A percentile compares a stretch with the other conserved stretches of the same genome.
phyloP scores from a whole-genome alignment of 2,329 filamentous ascomycete species.

The Scorias spongiosa region DNA sequence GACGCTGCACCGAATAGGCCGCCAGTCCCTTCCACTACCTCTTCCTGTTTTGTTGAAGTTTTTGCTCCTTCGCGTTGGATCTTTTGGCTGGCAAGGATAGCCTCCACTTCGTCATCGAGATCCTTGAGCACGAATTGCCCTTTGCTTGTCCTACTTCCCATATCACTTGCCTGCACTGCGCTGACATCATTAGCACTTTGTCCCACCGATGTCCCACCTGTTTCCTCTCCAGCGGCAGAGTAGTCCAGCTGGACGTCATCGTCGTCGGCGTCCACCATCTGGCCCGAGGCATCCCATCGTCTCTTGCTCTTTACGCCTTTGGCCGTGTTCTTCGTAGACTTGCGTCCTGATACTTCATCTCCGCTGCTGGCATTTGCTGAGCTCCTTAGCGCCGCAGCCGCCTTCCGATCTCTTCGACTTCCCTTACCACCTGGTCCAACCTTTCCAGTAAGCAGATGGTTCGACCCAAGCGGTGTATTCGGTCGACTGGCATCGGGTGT shows the following conservation, averaged over 20 bases:
- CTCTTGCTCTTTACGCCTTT: conserved; percentile 65
- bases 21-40: conserved; percentile 27
- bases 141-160: conserved; percentile 71
- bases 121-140: conserved; percentile 92
- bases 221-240: conserved; percentile 42
- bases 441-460: conserved; percentile 58
- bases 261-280: conserved; percentile 69
- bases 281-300: conserved; percentile 82
- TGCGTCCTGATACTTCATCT: conserved; percentile 48
- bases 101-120: conserved; percentile 81
- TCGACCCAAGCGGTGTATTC: conserved; percentile 48
- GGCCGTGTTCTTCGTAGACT: neutral
- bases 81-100: conserved; percentile 70
- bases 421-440: conserved; percentile 55
- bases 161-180: conserved; percentile 60
- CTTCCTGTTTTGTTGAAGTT: conserved; percentile 35
- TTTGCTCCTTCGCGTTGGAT: conserved; percentile 38
- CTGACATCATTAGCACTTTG: conserved; percentile 39
- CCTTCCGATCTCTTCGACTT: conserved; percentile 67
- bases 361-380: conserved; percentile 61
- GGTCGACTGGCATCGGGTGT: conserved; percentile 69
- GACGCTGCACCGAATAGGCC: conserved; percentile 62
- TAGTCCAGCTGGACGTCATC: conserved; percentile 66
- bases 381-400: conserved; percentile 23
- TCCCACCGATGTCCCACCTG: conserved; percentile 35